A percentile compares a stretch with the other conserved stretches of the same genome.
phyloP scores from a whole-genome alignment of 768 basidiomycete genomes.

The Suillus americanus region DNA sequence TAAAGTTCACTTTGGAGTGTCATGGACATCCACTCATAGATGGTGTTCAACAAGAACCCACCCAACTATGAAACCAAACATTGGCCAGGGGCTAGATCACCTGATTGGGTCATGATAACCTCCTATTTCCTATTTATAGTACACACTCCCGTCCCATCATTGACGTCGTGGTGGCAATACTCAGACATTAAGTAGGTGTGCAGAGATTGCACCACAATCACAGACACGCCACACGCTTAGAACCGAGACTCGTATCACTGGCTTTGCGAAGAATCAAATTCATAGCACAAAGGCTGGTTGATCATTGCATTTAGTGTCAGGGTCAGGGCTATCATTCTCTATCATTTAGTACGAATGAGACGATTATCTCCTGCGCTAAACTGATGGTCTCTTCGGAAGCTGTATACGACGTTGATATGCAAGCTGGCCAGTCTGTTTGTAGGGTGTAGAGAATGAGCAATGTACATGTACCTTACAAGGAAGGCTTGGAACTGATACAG shows the following conservation, averaged over 20 bases:
- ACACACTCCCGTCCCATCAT: too few species aligned
- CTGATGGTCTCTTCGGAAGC: neutral
- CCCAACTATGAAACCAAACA: too few species aligned
- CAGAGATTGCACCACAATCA: too few species aligned
- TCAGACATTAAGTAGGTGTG: too few species aligned
- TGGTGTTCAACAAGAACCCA: too few species aligned
- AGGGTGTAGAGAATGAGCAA: neutral
- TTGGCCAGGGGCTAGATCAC: too few species aligned
- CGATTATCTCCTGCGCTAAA: neutral
- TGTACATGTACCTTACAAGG: neutral
- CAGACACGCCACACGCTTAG: neutral
- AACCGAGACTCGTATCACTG: neutral
- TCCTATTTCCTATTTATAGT: too few species aligned
- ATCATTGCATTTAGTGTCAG: neutral
- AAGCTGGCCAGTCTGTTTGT: neutral
- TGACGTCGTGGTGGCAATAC: too few species aligned
- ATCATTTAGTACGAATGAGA: neutral
- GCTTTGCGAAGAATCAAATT: neutral
- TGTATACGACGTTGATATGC: neutral
- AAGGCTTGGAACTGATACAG: constrained; percentile 15
- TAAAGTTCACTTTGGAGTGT: too few species aligned
- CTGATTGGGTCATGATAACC: too few species aligned
- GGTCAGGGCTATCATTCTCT: neutral
- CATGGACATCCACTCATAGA: too few species aligned
- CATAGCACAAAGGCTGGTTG: neutral